Evolutionary conservation across 495 filamentous ascomycete species (phyloP), one percentile per base, ranked within the genome.

Genomic region (Articulospora tetracladia): DNA sequence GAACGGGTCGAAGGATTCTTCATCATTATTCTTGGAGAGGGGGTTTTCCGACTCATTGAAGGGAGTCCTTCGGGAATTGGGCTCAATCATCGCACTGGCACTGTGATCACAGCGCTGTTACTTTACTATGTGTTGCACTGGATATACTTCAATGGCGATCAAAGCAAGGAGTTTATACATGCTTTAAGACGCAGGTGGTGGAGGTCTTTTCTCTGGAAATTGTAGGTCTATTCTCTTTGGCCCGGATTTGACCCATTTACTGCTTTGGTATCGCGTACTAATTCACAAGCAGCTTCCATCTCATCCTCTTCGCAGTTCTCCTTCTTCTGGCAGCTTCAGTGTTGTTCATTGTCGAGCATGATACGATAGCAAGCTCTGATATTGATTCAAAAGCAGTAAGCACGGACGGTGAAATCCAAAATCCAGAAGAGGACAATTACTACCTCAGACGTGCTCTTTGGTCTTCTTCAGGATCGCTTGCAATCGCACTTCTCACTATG

Each of bases 121-220:
- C 41, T 68, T 7, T 71, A 65, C 47, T 71, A 69, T 47, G 24
- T 61, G 2, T 41, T 71, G 6, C 63, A 61, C 49, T 64, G 55
- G 50, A 26, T 69, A 13, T 71, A 69, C 53, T 71, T 69, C 57
- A 69, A 69, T 24, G 67, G 64, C 12, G 68, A 70, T 48, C 66
- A 66, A 26, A 61, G 63, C 1, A 61, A 62, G 15, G 47, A 44
- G 30, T 71, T 62, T 53, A 58, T 72, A 3, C 69, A 72, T 51
- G 66, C 69, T 19, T 50, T 70, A 12, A 62, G 58, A 22, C 34
- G 68, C 15, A 62, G 63, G 0, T 72, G 68, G 68, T 70, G 68
- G 66, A 64, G 62, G 22, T 57, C 49, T 1, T 8, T 65, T 10
- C 20, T 70, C 15, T 72, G 69, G 69, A 59, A 63, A 22, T 26